Percentiles rank a stretch among this genome's conserved stretches.
Conservation (phyloP, 2,329 filamentous ascomycete species). For the Tolypocladium nubicola region DNA sequence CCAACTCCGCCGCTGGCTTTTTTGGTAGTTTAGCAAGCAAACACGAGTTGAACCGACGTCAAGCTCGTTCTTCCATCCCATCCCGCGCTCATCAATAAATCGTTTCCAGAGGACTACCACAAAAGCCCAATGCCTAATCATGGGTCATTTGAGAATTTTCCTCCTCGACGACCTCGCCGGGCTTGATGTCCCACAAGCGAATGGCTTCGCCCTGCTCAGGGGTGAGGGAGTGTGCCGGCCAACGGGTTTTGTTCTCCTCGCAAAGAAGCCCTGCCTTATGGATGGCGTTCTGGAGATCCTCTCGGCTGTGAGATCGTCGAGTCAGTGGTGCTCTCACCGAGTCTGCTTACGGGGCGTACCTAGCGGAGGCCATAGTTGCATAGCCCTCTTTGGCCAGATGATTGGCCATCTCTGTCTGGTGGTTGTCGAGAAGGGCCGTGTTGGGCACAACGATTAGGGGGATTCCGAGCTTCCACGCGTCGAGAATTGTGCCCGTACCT, state of each 20-base stretch:
- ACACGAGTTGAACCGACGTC: neutral
- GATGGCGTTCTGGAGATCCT: conserved; percentile 24
- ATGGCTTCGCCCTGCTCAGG: conserved; percentile 6
- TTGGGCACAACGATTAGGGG: conserved; percentile 90
- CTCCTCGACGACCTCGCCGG: conserved; percentile 21
- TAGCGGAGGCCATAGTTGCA: conserved; percentile 57
- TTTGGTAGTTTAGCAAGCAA: neutral
- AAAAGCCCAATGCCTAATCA: conserved; percentile 21
- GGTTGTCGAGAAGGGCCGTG: conserved; percentile 70
- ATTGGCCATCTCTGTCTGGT: conserved; percentile 78
- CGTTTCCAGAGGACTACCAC: conserved; percentile 2
- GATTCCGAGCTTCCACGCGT: conserved; percentile 62
- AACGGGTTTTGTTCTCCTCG: conserved; percentile 23
- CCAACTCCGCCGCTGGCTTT: neutral
- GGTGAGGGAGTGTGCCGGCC: conserved; percentile 18
- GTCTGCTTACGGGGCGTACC: conserved; percentile 32
- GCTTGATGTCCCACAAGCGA: conserved; percentile 24
- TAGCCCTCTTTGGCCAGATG: conserved; percentile 67
- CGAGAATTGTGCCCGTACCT: conserved; percentile 87
- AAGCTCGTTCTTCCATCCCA: neutral
- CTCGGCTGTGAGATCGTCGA: conserved; percentile 7
- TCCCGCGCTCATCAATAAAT: neutral
- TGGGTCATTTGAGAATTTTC: conserved; percentile 26
- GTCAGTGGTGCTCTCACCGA: neutral
- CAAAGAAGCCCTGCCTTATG: conserved; percentile 24